Conservation (phyloP, 139 green algal species). For the Edaphochlamys debaryana region DNA sequence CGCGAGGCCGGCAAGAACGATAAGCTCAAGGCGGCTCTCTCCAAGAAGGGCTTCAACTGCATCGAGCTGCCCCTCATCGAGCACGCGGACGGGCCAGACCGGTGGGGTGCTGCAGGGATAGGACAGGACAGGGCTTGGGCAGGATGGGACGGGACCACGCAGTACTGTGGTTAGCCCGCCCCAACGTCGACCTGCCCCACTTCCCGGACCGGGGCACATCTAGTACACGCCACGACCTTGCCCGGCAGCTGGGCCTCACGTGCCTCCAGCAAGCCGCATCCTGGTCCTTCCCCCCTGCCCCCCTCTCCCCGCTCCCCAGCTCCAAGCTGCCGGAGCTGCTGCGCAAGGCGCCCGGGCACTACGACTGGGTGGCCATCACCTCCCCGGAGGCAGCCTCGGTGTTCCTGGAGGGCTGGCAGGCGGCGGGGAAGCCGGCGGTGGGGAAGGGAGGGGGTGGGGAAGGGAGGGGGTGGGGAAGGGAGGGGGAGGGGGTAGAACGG, state of each 20-base stretch:
- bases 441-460: no score
- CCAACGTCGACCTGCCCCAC: no score
- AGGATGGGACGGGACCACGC: no score
- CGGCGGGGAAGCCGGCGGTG: constrained; percentile 59
- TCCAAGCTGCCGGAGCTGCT: constrained; percentile 55
- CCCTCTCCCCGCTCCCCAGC: constrained; percentile 29
- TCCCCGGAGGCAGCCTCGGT: constrained; percentile 88
- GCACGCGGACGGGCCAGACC: constrained; percentile 78
- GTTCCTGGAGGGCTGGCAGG: constrained; percentile 84
- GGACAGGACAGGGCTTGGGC: neutral
- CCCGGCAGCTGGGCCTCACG: no score
- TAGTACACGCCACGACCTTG: no score
- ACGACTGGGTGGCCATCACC: constrained; percentile 88
- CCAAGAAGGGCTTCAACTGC: constrained; percentile 53
- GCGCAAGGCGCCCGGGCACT: constrained; percentile 7
- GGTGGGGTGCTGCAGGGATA: constrained; percentile 14
- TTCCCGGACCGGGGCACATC: no score
- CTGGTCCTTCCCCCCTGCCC: no score
- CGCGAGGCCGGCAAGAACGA: constrained; percentile 90
- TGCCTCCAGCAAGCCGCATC: no score
- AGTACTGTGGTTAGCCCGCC: no score
- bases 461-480: no score
- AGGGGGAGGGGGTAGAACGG: no score
- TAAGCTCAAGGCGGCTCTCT: constrained; percentile 67
- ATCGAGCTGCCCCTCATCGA: constrained; percentile 89